Evolutionary conservation across 1,284 basidiomycete genomes (phyloP).

Genomic region (Pisolithus thermaeus): DNA sequence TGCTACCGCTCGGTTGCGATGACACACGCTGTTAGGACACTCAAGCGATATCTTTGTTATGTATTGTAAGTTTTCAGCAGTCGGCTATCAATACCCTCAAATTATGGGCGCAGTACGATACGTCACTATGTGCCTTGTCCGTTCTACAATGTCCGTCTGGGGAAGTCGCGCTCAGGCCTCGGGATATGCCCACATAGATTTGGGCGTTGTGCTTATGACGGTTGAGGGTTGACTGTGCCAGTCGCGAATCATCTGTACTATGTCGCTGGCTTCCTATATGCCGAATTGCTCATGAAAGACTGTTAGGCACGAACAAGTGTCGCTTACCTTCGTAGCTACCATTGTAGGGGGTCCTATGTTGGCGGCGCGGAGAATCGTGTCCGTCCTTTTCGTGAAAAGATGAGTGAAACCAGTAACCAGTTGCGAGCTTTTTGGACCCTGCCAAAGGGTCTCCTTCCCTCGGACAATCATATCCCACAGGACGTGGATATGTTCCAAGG

Average conservation of each 20-base stretch:
- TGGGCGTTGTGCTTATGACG: neutral
- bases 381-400: slow-evolving; percentile 1
- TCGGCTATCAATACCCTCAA: neutral
- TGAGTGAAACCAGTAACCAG: neutral
- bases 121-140: neutral
- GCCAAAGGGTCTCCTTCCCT: slow-evolving; percentile 5
- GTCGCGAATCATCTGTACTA: neutral
- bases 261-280: neutral
- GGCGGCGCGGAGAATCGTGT: neutral
- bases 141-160: neutral
- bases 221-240: slow-evolving; percentile 4
- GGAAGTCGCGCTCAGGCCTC: neutral
- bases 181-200: slow-evolving; percentile 2
- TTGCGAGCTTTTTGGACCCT: slow-evolving; percentile 1
- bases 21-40: neutral
- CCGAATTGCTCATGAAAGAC: neutral
- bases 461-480: slow-evolving; percentile 9
- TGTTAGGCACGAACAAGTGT: neutral
- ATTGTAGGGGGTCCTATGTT: neutral
- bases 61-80: too few species aligned
- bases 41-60: too few species aligned
- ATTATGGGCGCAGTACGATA: neutral
- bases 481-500: slow-evolving; percentile 28
- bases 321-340: neutral
- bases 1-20: neutral